These are phyloP conservation scores for Cladosporium sp. DNA, from an alignment of 2,329 filamentous ascomycete genomes.

Conservation along the genomic window DNA sequence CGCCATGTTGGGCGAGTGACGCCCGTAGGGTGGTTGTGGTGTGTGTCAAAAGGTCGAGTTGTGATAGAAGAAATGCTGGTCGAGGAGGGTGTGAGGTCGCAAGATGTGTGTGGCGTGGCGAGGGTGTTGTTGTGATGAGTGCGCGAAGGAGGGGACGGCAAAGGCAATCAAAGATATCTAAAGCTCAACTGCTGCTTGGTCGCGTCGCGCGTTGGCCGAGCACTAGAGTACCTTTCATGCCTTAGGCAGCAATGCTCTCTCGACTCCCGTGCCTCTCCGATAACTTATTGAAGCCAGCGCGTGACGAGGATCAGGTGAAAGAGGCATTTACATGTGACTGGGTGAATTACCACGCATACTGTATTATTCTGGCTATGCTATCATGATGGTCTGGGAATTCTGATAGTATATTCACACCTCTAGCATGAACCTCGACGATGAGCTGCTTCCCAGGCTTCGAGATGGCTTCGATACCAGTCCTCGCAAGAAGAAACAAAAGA, in stretches of 20 bases:
- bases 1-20: conserved; percentile 50
- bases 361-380: not conserved
- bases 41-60: conserved; percentile 4
- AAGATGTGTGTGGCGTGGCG: not conserved
- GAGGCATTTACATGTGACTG: not conserved
- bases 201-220: conserved; percentile 7
- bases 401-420: not conserved
- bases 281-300: not conserved
- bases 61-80: not conserved
- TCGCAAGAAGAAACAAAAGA: conserved; percentile 50
- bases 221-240: not conserved
- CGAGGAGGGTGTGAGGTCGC: not conserved
- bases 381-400: conserved; percentile 3
- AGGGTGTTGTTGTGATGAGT: not conserved
- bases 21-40: conserved; percentile 2
- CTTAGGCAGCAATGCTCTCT: not conserved
- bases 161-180: conserved; percentile 1
- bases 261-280: not conserved
- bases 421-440: conserved; percentile 19
- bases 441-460: conserved; percentile 16
- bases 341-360: not conserved
- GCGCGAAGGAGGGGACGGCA: not conserved
- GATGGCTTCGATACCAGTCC: conserved; percentile 10
- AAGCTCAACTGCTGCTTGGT: conserved; percentile 4
- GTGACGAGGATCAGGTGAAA: not conserved